Evolutionary conservation across 1,284 basidiomycete species (phyloP), one percentile per base, ranked within the genome.

Genomic region (Austropuccinia psidii): DNA sequence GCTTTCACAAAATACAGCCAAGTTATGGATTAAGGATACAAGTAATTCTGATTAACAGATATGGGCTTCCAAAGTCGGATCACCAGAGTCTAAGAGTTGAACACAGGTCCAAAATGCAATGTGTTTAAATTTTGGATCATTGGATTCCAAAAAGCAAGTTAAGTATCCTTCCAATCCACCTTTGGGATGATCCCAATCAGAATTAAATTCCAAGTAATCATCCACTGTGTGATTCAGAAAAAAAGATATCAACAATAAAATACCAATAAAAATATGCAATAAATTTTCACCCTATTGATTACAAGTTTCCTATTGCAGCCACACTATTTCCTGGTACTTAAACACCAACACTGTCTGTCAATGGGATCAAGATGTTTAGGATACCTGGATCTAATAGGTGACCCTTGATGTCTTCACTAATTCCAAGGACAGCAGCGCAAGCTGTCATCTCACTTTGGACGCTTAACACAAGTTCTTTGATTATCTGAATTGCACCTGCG

Each of bases 271-370:
- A n/a, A n/a, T n/a, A n/a, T n/a, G n/a, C n/a, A 4, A n/a, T n/a
- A n/a, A n/a, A n/a, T n/a, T n/a, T 67, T 79, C 74, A 39, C 90
- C 92, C 91, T 83, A 95, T 96, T n/a, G 93, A 96, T 33, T 93
- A 97, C 43, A 98, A 83, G 82, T 98, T 98, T 50, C 95, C 95
- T 31, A 98, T 86, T 24, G 96, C 95, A 19, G 95, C 96, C 33
- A 96, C 95, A 79, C 91, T 93, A 81, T 98, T 98, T 29, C 96
- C 95, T 82, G 98, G 95, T 1, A 98, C 95, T 81, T 98, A 96
- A 35, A 96, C 92, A 80, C 92, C 95, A 0, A 89, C 87, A 43
- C 94, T 98, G 79, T 93, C 91, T 24, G 95, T 98, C 62, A 98
- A 84, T 13, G 95, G 95, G 77, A 98, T 97, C 58, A 98, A 84